Percentiles rank a stretch among this genome's conserved stretches.
Evolutionary conservation across 768 basidiomycete genomes (phyloP).

Genomic region (Tephrocybe sp.): DNA sequence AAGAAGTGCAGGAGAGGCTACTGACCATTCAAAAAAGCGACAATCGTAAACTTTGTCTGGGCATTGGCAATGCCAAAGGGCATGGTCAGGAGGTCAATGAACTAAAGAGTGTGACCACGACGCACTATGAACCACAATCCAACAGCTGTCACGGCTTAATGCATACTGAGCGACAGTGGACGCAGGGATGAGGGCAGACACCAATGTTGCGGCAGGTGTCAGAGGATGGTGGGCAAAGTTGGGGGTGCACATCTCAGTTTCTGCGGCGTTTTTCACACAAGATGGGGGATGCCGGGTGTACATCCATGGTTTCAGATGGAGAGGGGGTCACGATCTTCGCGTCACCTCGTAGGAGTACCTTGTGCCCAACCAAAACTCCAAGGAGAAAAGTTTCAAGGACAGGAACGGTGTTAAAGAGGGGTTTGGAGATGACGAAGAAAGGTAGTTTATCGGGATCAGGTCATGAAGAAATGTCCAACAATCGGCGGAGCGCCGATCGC

Average conservation of each 20-base stretch:
- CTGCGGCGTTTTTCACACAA: neutral
- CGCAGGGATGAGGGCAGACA: slow-evolving; percentile 7
- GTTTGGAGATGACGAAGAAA: neutral
- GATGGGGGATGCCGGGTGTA: slow-evolving; percentile 6
- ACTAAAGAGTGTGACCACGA: neutral
- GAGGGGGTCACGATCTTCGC: neutral
- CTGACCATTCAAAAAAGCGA: slow-evolving; percentile 67
- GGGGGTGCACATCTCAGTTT: neutral
- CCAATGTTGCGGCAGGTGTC: no score
- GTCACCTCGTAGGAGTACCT: slow-evolving; percentile 5
- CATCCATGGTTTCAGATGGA: neutral
- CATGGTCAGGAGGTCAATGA: slow-evolving; percentile 1
- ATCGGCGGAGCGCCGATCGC: slow-evolving; percentile 8
- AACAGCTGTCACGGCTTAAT: slow-evolving; percentile 59
- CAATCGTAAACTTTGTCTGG: slow-evolving; percentile 74
- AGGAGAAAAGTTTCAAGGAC: neutral
- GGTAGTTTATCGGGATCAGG: neutral
- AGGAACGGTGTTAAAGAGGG: slow-evolving; percentile 11
- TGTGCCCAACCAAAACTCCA: no score
- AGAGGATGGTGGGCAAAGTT: no score
- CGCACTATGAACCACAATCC: slow-evolving; percentile 82
- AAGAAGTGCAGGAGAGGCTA: neutral
- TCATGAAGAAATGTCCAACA: neutral
- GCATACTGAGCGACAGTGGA: slow-evolving; percentile 47
- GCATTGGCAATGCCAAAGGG: no score